Base-by-base conservation (phyloP, 345 rosid genomes). In the Gossypium bickii region DNA sequence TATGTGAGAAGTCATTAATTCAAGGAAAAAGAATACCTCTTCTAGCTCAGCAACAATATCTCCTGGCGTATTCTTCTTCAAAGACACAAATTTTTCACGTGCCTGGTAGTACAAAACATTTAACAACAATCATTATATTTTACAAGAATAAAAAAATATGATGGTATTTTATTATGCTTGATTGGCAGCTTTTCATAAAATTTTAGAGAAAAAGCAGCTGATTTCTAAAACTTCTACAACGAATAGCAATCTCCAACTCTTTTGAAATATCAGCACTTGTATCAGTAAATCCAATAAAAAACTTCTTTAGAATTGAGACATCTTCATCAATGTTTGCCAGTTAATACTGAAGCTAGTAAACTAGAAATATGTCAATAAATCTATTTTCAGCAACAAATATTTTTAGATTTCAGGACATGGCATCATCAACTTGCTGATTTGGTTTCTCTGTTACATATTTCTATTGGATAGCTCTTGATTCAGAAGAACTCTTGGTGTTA, bases 21-120 rank as follows among this genome's bases (percentile, higher is more conserved):
- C 44, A 66, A 70, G 2, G 22, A 52, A 43, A 81, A 18, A 62
- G 48, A 24, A 52, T 88, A 91, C 98, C 98, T 93, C 98, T 86
- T 93, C 98, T 63, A 91, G 80, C 79, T 86, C 93, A 17, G 90
- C 90, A 85, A 93, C 82, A 78, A 91, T 78, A 65, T 93, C 97
- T 70, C 79, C 91, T 67, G 83, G 82, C 22, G 95, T 81, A 83
- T 80, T 93, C 87, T 87, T 93, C 85, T 89, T 91, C 82, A 91
- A 85, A 29, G 98, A 89, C 22, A 88, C 90, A 85, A 85, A 88
- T 79, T 88, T 93, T 72, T 93, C 97, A 7, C 97, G 93, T 55
- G 98, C 93, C 97, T 93, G 85, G 62, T 74, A 81, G 83, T 38
- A 52, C 3, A 76, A 68, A 29, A 66, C 69, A 53, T 61, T 72